Evolutionary conservation across 495 filamentous ascomycete species (phyloP).

Genomic region (Xylaria telfairii): DNA sequence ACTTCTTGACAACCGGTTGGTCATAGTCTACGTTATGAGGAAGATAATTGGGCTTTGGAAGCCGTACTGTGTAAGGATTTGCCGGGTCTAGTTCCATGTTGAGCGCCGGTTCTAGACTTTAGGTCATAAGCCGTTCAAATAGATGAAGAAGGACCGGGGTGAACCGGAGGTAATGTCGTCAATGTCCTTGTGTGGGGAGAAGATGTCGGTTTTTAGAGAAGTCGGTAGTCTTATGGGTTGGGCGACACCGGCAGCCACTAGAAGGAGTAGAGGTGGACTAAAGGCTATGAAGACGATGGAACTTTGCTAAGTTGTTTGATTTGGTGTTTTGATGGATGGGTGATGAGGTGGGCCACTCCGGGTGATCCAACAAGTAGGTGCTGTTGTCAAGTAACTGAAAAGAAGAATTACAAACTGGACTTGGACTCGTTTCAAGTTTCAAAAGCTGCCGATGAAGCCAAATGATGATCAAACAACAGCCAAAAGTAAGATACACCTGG

Average conservation of each 20-base stretch:
- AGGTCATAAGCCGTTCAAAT: not conserved
- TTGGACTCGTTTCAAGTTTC: not conserved
- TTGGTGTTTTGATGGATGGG: not conserved
- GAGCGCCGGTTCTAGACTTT: constrained; percentile 10
- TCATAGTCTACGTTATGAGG: constrained; percentile 52
- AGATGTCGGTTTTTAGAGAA: not conserved
- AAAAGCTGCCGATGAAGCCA: not conserved
- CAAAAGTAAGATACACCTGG: not conserved
- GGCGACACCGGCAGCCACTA: not conserved
- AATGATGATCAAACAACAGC: not conserved
- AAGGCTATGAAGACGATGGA: not conserved
- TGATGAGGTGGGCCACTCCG: too few relatives aligned
- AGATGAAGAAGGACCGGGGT: not conserved
- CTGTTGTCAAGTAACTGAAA: not conserved
- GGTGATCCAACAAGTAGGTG: not conserved
- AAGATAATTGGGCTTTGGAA: constrained; percentile 58
- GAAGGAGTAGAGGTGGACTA: not conserved
- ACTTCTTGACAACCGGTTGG: constrained; percentile 72
- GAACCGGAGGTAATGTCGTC: not conserved
- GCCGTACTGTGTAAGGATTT: constrained; percentile 42
- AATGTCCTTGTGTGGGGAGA: not conserved
- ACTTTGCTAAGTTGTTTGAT: not conserved
- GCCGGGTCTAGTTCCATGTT: constrained; percentile 36
- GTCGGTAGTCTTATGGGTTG: not conserved
- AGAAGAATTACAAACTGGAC: not conserved